Conservation (phyloP, 371 early-diverging fungal species). For the Mucor saturninus region DNA sequence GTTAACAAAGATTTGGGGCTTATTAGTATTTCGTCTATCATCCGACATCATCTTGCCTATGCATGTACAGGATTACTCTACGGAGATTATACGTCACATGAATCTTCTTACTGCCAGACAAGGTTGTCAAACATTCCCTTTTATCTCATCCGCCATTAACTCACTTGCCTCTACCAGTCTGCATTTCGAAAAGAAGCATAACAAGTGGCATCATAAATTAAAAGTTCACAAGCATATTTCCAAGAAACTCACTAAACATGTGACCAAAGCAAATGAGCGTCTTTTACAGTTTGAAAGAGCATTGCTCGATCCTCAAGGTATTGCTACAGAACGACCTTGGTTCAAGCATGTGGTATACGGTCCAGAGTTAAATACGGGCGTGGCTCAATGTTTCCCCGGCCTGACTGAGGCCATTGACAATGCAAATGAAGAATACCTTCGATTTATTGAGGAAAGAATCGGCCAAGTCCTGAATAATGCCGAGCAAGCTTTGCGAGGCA, state of each 20-base stretch:
- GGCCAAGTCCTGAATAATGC: conserved; percentile 1
- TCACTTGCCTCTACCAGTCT: neutral
- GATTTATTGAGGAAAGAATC: conserved; percentile 11
- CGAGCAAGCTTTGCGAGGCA: conserved; percentile 4
- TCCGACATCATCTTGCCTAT: conserved; percentile 38
- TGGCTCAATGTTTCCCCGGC: conserved; percentile 50
- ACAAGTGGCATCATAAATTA: neutral
- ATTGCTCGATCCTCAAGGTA: conserved; percentile 58
- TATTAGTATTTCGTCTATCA: conserved; percentile 35
- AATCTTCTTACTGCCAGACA: neutral
- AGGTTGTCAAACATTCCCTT: conserved; percentile 8
- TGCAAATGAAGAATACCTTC: neutral
- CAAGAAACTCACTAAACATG: neutral
- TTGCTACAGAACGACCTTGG: conserved; percentile 41
- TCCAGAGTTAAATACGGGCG: conserved; percentile 55
- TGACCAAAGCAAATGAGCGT: conserved; percentile 39
- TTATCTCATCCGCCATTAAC: conserved; percentile 6
- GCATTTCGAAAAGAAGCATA: conserved; percentile 7
- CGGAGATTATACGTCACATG: neutral
- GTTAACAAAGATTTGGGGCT: conserved; percentile 45
- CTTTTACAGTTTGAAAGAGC: conserved; percentile 53
- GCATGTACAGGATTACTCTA: conserved; percentile 42
- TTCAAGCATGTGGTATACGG: conserved; percentile 63
- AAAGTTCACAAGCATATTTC: conserved; percentile 23
- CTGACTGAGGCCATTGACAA: conserved; percentile 36